These are phyloP conservation scores for Croton laevigatus DNA, from an alignment of 441 rosid genomes.

Conservation along the genomic window DNA sequence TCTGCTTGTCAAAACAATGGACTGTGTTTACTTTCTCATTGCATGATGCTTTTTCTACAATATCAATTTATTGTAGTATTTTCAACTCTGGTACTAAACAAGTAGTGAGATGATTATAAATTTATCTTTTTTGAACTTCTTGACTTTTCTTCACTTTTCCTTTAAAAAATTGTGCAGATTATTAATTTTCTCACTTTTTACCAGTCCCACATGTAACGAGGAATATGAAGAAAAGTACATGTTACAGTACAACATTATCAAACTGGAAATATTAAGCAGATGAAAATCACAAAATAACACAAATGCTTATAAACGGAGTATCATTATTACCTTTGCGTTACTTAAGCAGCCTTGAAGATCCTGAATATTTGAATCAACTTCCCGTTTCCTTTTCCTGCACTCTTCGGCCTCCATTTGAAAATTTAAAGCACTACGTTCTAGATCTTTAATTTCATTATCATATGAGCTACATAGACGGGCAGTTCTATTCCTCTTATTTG, in stretches of 20 bases:
- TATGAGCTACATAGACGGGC: slow-evolving; percentile 82
- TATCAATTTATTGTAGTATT: no score
- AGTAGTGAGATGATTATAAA: no score
- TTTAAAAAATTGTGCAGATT: no score
- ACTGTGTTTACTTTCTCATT: no score
- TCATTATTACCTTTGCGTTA: slow-evolving; percentile 49
- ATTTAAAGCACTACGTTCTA: slow-evolving; percentile 42
- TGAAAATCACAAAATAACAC: background rate
- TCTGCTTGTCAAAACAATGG: no score
- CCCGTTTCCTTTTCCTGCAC: slow-evolving; percentile 59
- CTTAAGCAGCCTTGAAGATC: slow-evolving; percentile 45
- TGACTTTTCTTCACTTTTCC: no score
- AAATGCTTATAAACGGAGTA: background rate
- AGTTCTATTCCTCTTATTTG: slow-evolving; percentile 43
- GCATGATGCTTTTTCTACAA: no score
- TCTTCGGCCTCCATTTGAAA: slow-evolving; percentile 44
- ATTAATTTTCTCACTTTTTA: no score
- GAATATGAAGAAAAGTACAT: background rate
- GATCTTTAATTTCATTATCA: slow-evolving; percentile 73
- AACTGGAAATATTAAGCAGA: slow-evolving; percentile 7
- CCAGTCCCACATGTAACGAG: background rate
- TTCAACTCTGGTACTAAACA: no score
- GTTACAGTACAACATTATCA: background rate
- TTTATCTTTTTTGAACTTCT: no score
- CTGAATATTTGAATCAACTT: slow-evolving; percentile 43